Base-by-base conservation (phyloP, 73 alveolate genomes). In the Breviolum minutum region DNA sequence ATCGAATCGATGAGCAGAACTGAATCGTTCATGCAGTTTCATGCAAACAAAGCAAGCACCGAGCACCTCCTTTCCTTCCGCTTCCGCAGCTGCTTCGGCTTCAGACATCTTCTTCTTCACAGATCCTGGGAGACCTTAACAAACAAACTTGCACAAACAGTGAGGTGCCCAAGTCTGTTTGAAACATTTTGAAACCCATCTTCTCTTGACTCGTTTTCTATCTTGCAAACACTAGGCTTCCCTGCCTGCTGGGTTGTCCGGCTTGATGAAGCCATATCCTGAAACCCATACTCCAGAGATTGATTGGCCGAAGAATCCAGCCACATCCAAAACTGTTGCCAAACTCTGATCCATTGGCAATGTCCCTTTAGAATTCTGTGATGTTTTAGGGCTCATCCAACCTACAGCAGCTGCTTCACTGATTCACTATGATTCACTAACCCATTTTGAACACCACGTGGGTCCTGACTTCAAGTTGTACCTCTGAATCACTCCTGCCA, bases 181-280 rank as follows among this genome's bases (percentile, higher is more conserved):
- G 83, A n/a, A n/a, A n/a, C n/a, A n/a, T n/a, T 10, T 9, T 19
- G 14, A 19, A 32, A 13, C 7, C 12, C n/a, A 22, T 24, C 14
- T 27, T 24, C 40, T 73, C 83, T 19, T 13, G 32, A 24, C n/a
- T 32, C 40, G 16, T 10, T 24, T 32, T 27, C 83, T 24, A 27
- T 24, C 12, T 40, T 40, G 0, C 3, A 24, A 10, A 9, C 40
- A 13, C n/a, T 24, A 24, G 83, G n/a, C 12, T 32, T 16, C 63
- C 77, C 16, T 30, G 30, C 94, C 79, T 63, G 62, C 64, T 2
- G 70, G 62, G 63, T 86, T 86, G 94, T 86, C 94, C 1, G 94
- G 94, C 94, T 63, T 86, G 94, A 86, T 22, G 94, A 86, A 86
- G 32, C 94, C 94, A 62, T 63, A 86, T 61, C 94, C 94, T 86